These are phyloP conservation scores for Calonectria pseudoreteaudii DNA, from an alignment of 2,329 filamentous ascomycete species.

Conservation along the genomic window DNA sequence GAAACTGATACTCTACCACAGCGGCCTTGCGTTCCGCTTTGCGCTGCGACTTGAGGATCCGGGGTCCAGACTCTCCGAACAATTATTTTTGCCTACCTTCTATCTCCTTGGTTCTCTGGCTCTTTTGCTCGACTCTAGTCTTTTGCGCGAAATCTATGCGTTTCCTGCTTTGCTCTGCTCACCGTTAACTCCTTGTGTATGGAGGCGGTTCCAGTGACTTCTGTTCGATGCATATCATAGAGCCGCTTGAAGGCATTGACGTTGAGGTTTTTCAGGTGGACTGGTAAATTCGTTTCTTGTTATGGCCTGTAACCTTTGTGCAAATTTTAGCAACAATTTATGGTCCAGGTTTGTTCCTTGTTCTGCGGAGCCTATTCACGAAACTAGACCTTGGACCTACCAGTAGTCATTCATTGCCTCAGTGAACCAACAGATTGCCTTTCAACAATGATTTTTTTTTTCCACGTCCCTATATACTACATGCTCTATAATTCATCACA, in stretches of 20 bases:
- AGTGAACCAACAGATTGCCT: neutral
- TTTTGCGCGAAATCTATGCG: neutral
- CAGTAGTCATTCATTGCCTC: neutral
- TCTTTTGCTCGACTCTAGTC: neutral
- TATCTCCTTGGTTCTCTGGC: neutral
- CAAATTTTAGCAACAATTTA: neutral
- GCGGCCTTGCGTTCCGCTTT: neutral
- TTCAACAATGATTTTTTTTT: neutral
- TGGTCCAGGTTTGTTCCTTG: neutral
- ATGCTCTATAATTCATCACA: neutral
- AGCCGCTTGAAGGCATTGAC: neutral
- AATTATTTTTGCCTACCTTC: neutral
- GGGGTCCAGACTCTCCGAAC: neutral
- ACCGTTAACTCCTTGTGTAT: neutral
- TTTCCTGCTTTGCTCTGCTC: neutral
- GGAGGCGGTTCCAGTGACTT: neutral
- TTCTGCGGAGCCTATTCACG: neutral
- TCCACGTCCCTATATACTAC: neutral
- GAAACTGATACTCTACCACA: neutral
- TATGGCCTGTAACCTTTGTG: neutral
- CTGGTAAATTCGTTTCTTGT: neutral
- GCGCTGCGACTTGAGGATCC: neutral
- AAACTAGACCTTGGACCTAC: neutral
- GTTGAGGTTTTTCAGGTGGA: neutral
- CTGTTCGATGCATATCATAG: neutral